Evolutionary conservation across 768 basidiomycete genomes (phyloP).

Genomic region (Pulveroboletus sp.): DNA sequence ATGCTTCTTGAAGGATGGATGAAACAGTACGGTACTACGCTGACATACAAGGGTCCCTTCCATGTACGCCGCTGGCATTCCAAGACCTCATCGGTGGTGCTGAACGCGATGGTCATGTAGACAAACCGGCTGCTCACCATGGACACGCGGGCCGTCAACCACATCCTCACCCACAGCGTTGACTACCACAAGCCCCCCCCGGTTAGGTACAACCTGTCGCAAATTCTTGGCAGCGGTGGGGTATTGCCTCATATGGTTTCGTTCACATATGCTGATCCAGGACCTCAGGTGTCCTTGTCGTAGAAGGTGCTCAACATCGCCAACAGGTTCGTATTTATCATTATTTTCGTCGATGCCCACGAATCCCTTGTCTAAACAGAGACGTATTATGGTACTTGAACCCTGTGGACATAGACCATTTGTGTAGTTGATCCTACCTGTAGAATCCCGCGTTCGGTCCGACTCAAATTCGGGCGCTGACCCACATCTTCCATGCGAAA

Average conservation of each 20-base stretch:
- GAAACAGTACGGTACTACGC: slow-evolving; percentile 8
- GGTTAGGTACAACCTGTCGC: background rate
- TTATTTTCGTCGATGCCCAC: background rate
- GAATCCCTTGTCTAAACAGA: background rate
- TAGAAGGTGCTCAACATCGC: slow-evolving; percentile 37
- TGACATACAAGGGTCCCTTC: slow-evolving; percentile 11
- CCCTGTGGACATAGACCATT: background rate
- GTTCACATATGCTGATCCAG: background rate
- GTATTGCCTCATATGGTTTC: background rate
- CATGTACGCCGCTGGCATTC: background rate
- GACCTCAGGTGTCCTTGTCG: slow-evolving; percentile 42
- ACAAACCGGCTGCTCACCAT: slow-evolving; percentile 45
- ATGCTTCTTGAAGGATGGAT: slow-evolving; percentile 15
- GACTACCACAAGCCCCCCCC: slow-evolving; percentile 45
- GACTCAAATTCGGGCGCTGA: slow-evolving; percentile 54
- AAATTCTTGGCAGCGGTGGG: slow-evolving; percentile 3
- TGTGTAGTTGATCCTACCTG: background rate
- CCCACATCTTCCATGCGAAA: slow-evolving; percentile 54
- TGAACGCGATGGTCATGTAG: slow-evolving; percentile 13
- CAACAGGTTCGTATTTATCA: slow-evolving; percentile 29
- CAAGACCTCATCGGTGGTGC: too few relatives aligned
- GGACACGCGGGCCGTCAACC: slow-evolving; percentile 58
- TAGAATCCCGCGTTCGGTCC: slow-evolving; percentile 69
- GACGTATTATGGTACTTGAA: slow-evolving; percentile 31
- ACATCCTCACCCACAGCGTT: slow-evolving; percentile 49